phyloP scores from a whole-genome alignment of 192 early-diverging fungal genomes.

The Coemansia sp. region DNA sequence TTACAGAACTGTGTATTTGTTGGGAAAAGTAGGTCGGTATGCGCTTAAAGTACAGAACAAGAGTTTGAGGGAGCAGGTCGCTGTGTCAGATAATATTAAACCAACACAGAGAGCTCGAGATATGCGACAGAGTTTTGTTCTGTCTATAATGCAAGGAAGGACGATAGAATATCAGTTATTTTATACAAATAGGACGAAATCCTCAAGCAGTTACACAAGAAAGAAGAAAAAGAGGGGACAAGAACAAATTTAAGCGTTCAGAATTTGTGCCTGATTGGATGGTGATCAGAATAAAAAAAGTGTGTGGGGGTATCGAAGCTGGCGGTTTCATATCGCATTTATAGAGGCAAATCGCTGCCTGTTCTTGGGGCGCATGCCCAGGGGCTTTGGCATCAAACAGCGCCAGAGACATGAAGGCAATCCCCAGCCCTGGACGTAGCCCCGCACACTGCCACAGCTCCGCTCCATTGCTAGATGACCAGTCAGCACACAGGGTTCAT shows the following conservation, averaged over 20 bases:
- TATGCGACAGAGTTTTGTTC: background rate
- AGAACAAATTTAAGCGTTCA: background rate
- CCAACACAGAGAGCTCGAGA: background rate
- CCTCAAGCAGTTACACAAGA: background rate
- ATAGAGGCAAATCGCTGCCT: background rate
- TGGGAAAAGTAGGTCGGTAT: background rate
- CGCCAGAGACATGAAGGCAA: constrained; percentile 1
- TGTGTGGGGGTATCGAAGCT: background rate
- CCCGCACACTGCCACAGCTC: background rate
- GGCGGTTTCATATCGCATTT: background rate
- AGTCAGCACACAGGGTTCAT: background rate
- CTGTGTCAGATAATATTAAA: background rate
- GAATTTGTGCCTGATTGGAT: too few species aligned
- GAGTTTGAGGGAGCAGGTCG: background rate
- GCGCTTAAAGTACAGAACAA: background rate
- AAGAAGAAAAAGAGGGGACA: constrained; percentile 7
- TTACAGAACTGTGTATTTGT: background rate
- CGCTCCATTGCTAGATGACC: background rate
- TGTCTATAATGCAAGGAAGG: background rate
- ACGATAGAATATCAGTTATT: background rate
- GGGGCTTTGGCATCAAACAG: background rate
- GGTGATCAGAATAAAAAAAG: background rate
- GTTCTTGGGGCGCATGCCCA: background rate
- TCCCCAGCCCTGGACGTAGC: background rate
- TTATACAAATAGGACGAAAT: constrained; percentile 7